Conservation (phyloP, 2,329 filamentous ascomycete genomes). For the Stemphylium beticola region DNA sequence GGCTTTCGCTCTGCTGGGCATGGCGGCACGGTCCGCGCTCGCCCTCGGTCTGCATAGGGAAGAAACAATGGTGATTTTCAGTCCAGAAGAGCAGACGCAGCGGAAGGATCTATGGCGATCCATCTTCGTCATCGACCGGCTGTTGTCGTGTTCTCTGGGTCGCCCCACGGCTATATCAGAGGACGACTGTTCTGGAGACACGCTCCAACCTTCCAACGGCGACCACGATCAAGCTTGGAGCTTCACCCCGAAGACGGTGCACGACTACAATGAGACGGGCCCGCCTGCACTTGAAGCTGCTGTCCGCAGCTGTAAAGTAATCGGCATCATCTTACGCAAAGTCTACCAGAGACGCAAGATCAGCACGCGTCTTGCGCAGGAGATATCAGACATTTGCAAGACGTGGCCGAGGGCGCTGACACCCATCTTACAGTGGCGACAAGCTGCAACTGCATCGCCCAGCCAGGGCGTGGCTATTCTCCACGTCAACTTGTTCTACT, state of each 20-base stretch:
- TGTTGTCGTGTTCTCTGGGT: slow-evolving; percentile 67
- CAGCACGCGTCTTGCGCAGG: slow-evolving; percentile 62
- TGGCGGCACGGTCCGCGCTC: slow-evolving; percentile 67
- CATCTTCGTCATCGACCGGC: slow-evolving; percentile 68
- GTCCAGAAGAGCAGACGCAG: slow-evolving; percentile 53
- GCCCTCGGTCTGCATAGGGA: slow-evolving; percentile 67
- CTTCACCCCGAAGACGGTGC: slow-evolving; percentile 15
- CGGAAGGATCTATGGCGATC: slow-evolving; percentile 69
- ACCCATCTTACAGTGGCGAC: slow-evolving; percentile 58
- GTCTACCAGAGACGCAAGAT: slow-evolving; percentile 67
- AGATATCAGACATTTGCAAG: slow-evolving; percentile 62
- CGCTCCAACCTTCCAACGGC: slow-evolving; percentile 42
- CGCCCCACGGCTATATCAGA: slow-evolving; percentile 67
- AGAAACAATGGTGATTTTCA: slow-evolving; percentile 64
- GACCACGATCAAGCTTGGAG: slow-evolving; percentile 27
- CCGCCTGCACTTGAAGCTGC: slow-evolving; percentile 60
- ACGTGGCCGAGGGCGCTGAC: slow-evolving; percentile 59
- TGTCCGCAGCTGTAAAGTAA: slow-evolving; percentile 63
- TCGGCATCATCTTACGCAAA: slow-evolving; percentile 64
- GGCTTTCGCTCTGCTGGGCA: slow-evolving; percentile 67
- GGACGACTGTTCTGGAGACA: slow-evolving; percentile 64
- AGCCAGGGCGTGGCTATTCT: slow-evolving; percentile 65
- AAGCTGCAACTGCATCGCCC: slow-evolving; percentile 54
- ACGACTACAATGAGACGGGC: slow-evolving; percentile 43
- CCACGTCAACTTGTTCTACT: slow-evolving; percentile 67